phyloP scores from a whole-genome alignment of 106 monocot species.

The Agapanthus africanus region DNA sequence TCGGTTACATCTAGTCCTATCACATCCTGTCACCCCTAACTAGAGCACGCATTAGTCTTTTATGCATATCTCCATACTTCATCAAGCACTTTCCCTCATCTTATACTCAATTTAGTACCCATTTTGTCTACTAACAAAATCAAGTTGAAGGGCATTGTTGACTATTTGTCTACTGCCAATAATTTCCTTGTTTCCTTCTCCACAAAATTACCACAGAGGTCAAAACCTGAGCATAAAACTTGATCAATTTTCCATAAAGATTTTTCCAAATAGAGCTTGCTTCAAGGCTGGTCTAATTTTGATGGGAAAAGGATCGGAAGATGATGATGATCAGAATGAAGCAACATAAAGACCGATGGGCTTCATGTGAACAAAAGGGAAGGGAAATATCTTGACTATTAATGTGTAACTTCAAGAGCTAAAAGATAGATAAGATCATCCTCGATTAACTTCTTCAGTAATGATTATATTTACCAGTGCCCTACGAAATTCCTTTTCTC shows the following conservation, averaged over 20 bases:
- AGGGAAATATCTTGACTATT: neutral
- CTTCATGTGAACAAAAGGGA: too few species aligned
- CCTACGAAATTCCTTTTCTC: conserved; percentile 73
- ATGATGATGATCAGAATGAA: neutral
- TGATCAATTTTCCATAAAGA: neutral
- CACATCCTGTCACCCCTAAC: neutral
- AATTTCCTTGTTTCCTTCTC: neutral
- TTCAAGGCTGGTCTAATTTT: neutral
- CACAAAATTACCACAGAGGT: neutral
- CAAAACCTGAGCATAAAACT: neutral
- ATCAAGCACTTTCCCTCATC: too few species aligned
- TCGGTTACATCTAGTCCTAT: neutral
- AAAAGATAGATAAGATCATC: conserved; percentile 1
- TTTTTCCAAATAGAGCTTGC: neutral
- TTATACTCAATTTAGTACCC: too few species aligned
- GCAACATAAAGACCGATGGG: neutral
- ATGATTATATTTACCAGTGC: conserved; percentile 56
- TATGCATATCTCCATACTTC: too few species aligned
- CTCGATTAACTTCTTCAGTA: neutral
- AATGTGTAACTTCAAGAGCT: neutral
- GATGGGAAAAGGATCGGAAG: neutral
- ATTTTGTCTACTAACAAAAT: too few species aligned
- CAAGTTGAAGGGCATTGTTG: neutral
- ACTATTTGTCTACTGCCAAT: too few species aligned
- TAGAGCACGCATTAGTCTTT: neutral